These are phyloP conservation scores for Pseudozyma sp. DNA, from an alignment of 1,284 basidiomycete genomes.

Conservation along the genomic window DNA sequence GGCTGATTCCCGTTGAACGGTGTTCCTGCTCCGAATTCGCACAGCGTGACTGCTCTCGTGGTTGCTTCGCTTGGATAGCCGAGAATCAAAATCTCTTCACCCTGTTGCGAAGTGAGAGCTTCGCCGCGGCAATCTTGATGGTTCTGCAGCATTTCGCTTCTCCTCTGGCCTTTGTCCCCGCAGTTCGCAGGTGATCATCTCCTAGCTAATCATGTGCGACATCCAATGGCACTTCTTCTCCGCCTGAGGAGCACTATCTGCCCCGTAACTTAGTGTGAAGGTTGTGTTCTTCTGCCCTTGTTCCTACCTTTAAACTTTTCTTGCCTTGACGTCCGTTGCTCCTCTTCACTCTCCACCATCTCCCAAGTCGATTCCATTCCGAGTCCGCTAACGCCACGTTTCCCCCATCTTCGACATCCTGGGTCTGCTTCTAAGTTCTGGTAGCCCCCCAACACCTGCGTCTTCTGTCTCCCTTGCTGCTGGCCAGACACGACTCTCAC, in stretches of 20 bases:
- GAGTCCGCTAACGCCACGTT: not conserved
- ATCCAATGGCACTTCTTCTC: not conserved
- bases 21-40: constrained; percentile 3
- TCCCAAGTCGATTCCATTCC: not conserved
- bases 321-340: not conserved
- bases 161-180: not conserved
- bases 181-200: not conserved
- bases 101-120: not conserved
- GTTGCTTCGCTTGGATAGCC: constrained; percentile 10
- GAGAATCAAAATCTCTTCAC: constrained; percentile 1
- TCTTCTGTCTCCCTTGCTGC: no score
- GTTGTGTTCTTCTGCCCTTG: not conserved
- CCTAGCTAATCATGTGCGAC: not conserved
- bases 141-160: not conserved
- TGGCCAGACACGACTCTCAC: no score
- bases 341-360: constrained; percentile 1
- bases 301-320: not conserved
- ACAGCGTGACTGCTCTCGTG: constrained; percentile 13
- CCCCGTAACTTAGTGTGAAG: no score
- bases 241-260: no score
- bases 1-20: not conserved
- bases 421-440: no score
- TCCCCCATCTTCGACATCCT: no score
- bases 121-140: not conserved
- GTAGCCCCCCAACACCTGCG: no score